Percentiles rank a stretch among this genome's conserved stretches.
These are phyloP conservation scores for Stachybotrys chartarum DNA, from an alignment of 2,329 filamentous ascomycete genomes.

Conservation along the genomic window DNA sequence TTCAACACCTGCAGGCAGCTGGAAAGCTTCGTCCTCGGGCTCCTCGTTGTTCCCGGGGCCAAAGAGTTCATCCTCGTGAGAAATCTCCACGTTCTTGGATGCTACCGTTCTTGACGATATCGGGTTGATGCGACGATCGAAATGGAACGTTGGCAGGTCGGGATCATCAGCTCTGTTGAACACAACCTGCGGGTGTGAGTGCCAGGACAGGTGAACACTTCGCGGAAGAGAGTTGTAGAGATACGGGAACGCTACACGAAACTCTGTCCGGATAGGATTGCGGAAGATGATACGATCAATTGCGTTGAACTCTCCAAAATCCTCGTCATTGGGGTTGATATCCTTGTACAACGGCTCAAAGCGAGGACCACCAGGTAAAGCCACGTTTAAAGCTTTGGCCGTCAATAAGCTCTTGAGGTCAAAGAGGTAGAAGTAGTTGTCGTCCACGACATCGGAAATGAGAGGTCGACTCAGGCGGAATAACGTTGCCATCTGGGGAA, in stretches of 20 bases:
- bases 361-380: slow-evolving; percentile 91
- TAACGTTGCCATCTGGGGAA: slow-evolving; percentile 93
- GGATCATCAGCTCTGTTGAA: slow-evolving; percentile 84
- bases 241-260: slow-evolving; percentile 87
- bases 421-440: slow-evolving; percentile 98
- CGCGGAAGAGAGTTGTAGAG: slow-evolving; percentile 94
- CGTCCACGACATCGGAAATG: slow-evolving; percentile 84
- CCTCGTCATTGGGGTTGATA: slow-evolving; percentile 96
- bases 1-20: slow-evolving; percentile 70
- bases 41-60: slow-evolving; percentile 69
- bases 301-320: slow-evolving; percentile 98
- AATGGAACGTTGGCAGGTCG: slow-evolving; percentile 91
- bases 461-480: slow-evolving; percentile 88
- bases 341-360: slow-evolving; percentile 99
- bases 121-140: slow-evolving; percentile 95
- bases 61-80: slow-evolving; percentile 91
- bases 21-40: slow-evolving; percentile 74
- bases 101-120: slow-evolving; percentile 93
- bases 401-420: slow-evolving; percentile 92
- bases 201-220: slow-evolving; percentile 89
- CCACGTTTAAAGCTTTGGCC: slow-evolving; percentile 93
- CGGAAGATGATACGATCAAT: slow-evolving; percentile 99
- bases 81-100: slow-evolving; percentile 86
- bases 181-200: slow-evolving; percentile 87
- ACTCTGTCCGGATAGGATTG: slow-evolving; percentile 89